A percentile compares a stretch with the other conserved stretches of the same genome.
These are phyloP conservation scores for Fusarium sp. DNA, from an alignment of 2,329 filamentous ascomycete species.

Conservation along the genomic window DNA sequence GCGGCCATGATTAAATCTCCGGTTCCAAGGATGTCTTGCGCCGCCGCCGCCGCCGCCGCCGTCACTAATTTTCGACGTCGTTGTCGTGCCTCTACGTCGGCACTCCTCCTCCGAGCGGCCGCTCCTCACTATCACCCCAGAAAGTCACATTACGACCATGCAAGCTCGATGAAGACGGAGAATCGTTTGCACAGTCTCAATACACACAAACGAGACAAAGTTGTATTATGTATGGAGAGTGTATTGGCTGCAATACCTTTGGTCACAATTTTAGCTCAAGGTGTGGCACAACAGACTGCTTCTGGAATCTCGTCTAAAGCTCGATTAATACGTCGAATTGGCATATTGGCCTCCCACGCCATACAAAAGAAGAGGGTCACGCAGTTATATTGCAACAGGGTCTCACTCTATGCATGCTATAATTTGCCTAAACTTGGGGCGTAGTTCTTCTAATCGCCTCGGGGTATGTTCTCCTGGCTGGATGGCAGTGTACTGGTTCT, in stretches of 20 bases:
- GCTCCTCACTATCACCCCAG: conserved; percentile 18
- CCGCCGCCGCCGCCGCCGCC: neutral
- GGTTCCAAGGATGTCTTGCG: conserved; percentile 5
- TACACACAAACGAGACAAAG: neutral
- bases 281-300: conserved; percentile 28
- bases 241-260: neutral
- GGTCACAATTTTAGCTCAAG: conserved; percentile 11
- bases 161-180: conserved; percentile 21
- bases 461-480: neutral
- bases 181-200: conserved; percentile 22
- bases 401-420: neutral
- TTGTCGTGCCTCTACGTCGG: conserved; percentile 3
- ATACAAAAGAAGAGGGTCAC: neutral
- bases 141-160: conserved; percentile 21
- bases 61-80: conserved; percentile 10
- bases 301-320: conserved; percentile 25
- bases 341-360: neutral
- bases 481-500: neutral
- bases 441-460: neutral
- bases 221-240: neutral
- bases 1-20: conserved; percentile 30
- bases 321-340: neutral
- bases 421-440: neutral
- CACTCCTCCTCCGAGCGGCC: conserved; percentile 28
- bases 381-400: neutral